Percentiles rank a stretch among this genome's conserved stretches.
These are phyloP conservation scores for Ophiostoma tasmaniense DNA, from an alignment of 2,329 filamentous ascomycete genomes.

Conservation along the genomic window DNA sequence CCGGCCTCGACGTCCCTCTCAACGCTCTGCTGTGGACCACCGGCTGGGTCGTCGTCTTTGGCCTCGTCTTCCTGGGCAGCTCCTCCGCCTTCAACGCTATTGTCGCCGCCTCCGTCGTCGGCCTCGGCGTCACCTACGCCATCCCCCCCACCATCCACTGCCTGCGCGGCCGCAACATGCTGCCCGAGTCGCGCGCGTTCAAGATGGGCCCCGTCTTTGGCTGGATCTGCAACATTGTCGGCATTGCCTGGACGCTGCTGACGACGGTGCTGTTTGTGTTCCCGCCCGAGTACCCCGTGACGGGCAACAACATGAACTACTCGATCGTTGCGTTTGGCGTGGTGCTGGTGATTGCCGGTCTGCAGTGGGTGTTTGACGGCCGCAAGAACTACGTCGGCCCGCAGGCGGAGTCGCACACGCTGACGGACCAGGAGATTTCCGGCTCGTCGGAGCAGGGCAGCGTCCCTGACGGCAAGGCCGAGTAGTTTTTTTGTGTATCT, in stretches of 20 bases:
- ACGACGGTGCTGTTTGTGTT: constrained; percentile 70
- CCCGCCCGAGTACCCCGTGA: constrained; percentile 57
- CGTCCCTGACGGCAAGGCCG: neutral
- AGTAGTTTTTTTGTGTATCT: neutral
- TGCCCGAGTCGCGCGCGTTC: constrained; percentile 43
- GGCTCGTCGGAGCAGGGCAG: neutral
- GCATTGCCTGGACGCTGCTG: constrained; percentile 57
- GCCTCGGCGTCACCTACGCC: constrained; percentile 63
- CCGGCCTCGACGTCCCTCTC: constrained; percentile 53
- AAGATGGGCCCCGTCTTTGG: constrained; percentile 29
- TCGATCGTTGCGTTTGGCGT: constrained; percentile 41
- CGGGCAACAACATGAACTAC: constrained; percentile 59
- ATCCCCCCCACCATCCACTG: constrained; percentile 66
- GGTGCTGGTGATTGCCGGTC: constrained; percentile 36
- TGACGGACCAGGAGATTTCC: neutral
- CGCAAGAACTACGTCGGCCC: constrained; percentile 40
- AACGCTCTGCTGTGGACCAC: constrained; percentile 55
- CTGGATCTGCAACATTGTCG: constrained; percentile 34
- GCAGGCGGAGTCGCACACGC: constrained; percentile 12
- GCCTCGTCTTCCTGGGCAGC: constrained; percentile 52
- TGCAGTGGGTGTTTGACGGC: constrained; percentile 41
- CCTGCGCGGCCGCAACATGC: constrained; percentile 54
- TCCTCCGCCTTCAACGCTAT: constrained; percentile 52
- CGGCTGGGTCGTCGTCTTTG: constrained; percentile 45
- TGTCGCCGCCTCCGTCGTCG: constrained; percentile 33